phyloP scores from a whole-genome alignment of 208 protist genomes.

The Trypanosoma mega region DNA sequence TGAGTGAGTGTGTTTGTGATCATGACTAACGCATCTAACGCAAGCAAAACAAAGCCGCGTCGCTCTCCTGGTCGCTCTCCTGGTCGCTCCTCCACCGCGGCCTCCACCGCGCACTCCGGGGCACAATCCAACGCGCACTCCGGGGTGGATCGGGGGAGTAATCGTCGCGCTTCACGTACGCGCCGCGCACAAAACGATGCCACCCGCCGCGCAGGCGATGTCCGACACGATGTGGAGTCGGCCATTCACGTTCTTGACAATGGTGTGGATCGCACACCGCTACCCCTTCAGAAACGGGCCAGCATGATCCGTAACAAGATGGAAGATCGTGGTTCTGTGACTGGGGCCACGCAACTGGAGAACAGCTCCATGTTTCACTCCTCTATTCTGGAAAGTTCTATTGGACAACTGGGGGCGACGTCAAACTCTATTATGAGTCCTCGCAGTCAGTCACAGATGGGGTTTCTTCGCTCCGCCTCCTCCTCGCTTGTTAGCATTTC shows the following conservation, averaged over 20 bases:
- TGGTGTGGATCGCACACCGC: conserved; percentile 81
- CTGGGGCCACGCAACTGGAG: conserved; percentile 2
- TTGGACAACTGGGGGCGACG: neutral
- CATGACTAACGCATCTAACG: no score
- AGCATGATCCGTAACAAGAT: conserved; percentile 23
- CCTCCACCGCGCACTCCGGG: no score
- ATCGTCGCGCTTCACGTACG: conserved; percentile 1
- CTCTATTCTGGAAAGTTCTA: conserved; percentile 48
- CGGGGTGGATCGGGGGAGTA: neutral
- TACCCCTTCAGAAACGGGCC: conserved; percentile 54
- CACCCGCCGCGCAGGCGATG: conserved; percentile 39
- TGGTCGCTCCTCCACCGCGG: no score
- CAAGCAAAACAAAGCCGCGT: no score
- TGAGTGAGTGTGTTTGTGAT: neutral
- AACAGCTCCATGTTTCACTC: conserved; percentile 72
- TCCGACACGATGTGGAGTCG: conserved; percentile 45
- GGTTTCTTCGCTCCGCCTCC: conserved; percentile 5
- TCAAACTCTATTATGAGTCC: conserved; percentile 1
- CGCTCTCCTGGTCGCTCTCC: no score
- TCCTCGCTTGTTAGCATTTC: conserved; percentile 26
- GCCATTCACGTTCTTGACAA: conserved; percentile 83
- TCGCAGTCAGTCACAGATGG: conserved; percentile 8
- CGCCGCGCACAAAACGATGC: conserved; percentile 41
- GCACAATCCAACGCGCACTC: no score
- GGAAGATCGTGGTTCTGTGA: conserved; percentile 13